Base-by-base conservation (phyloP, 1,284 basidiomycete species). In the Irpex sp. region DNA sequence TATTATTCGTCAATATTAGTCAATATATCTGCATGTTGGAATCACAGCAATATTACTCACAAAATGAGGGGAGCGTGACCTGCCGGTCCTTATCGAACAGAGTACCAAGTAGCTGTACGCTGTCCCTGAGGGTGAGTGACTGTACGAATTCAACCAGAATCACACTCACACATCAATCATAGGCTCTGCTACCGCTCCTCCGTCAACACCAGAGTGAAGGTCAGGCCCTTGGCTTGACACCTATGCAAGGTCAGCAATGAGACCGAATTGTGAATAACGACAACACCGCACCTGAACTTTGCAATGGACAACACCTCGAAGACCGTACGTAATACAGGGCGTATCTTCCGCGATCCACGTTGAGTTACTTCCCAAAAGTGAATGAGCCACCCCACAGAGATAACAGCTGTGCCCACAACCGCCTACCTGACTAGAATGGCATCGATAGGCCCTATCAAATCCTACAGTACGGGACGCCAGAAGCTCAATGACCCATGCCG, bases 311-410 rank as follows among this genome's bases (percentile, higher is more conserved):
- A 99, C 97, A 0, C 97, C 97, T 58, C 97, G 86, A 67, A 98
- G 79, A 2, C 97, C 97, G 72, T 97, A 97, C 0, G 96, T 98
- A 63, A 98, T 90, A 72, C 96, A 98, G 0, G 97, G 96, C n/a
- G 89, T 87, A 65, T 92, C 88, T 71, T 98, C 95, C 37, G 92
- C 92, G 67, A 98, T 93, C 96, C 97, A 99, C 15, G 95, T 97
- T 38, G 96, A 98, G 74, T 99, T 99, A 70, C 91, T 93, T 21
- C 11, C 64, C 36, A 62, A 13, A 26, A 38, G 4, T 4, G 19
- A 17, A 7, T 15, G 40, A 2, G 31, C 21, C 7, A 37, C 5
- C 34, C 44, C 54, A 31, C 34, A 56, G 19, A 36, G 19, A 26
- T 21, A 52, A 44, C 9, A 1, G 13, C 57, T 7, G 15, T 17